phyloP scores from a whole-genome alignment of 179 eudicot species.

The Silene coronaria region DNA sequence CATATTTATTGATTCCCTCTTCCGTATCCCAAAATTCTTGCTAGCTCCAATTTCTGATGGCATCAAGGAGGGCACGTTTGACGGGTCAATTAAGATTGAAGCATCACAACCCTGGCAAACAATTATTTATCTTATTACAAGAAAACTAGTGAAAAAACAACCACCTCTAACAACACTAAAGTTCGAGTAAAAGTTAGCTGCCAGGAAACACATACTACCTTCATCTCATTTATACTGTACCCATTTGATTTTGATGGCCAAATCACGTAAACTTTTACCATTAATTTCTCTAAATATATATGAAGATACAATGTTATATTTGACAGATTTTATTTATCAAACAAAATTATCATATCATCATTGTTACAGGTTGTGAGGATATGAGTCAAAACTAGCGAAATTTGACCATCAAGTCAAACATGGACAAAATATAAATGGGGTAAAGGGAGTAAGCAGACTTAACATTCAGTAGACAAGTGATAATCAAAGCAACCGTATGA shows the following conservation, averaged over 20 bases:
- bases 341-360: background rate
- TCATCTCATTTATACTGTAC: background rate
- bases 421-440: background rate
- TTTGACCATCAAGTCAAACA: background rate
- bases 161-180: background rate
- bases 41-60: slow-evolving; percentile 24
- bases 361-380: background rate
- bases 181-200: background rate
- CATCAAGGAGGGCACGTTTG: slow-evolving; percentile 15
- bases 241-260: background rate
- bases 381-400: background rate
- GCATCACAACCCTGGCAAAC: slow-evolving; percentile 33
- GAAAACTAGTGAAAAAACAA: background rate
- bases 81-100: slow-evolving; percentile 25
- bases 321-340: background rate
- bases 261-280: background rate
- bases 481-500: background rate
- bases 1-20: slow-evolving; percentile 24
- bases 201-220: background rate
- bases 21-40: slow-evolving; percentile 34
- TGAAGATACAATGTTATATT: background rate
- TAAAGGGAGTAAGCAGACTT: slow-evolving; percentile 5
- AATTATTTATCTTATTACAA: background rate
- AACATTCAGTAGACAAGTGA: background rate
- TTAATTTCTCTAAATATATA: background rate